Conservation (phyloP, 768 basidiomycete species). For the Gloeostereum incarnatum region DNA sequence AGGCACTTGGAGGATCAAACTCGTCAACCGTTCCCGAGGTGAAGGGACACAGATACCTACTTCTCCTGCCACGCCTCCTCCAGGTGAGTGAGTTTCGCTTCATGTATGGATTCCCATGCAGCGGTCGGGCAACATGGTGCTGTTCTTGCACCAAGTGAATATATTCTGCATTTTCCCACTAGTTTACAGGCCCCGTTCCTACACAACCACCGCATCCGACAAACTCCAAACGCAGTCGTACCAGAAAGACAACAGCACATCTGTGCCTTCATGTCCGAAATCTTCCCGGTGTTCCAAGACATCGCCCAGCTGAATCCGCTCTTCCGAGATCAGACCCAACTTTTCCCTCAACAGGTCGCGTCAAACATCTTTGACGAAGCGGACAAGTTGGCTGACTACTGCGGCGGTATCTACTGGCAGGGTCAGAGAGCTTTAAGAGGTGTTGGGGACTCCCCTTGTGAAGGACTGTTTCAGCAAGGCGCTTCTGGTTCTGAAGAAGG, state of each 20-base stretch:
- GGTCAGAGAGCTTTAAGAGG: constrained; percentile 85
- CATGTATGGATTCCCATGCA: too few species aligned
- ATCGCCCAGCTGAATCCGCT: constrained; percentile 95
- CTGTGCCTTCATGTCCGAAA: constrained; percentile 93
- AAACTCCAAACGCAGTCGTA: constrained; percentile 78
- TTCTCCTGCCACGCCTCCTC: constrained; percentile 37
- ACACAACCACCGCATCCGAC: constrained; percentile 62
- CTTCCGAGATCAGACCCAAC: constrained; percentile 97
- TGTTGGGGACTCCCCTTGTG: constrained; percentile 80
- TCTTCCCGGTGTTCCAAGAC: constrained; percentile 96
- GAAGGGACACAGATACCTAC: constrained; percentile 35
- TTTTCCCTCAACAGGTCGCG: constrained; percentile 87
- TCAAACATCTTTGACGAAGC: constrained; percentile 96
- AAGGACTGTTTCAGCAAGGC: constrained; percentile 89
- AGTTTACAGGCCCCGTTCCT: constrained; percentile 84
- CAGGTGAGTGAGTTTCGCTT: too few species aligned
- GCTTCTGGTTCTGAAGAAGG: constrained; percentile 91
- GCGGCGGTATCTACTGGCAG: constrained; percentile 95
- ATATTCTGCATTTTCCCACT: too few species aligned
- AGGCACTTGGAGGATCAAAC: constrained; percentile 78
- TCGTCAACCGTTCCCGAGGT: constrained; percentile 24
- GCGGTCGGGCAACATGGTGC: constrained; percentile 8
- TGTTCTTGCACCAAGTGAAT: too few species aligned
- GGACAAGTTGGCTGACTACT: constrained; percentile 94
- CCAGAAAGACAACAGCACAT: constrained; percentile 93